These are phyloP conservation scores for Zoysia matrella DNA, from an alignment of 202 grass and related monocot genomes.

Conservation along the genomic window DNA sequence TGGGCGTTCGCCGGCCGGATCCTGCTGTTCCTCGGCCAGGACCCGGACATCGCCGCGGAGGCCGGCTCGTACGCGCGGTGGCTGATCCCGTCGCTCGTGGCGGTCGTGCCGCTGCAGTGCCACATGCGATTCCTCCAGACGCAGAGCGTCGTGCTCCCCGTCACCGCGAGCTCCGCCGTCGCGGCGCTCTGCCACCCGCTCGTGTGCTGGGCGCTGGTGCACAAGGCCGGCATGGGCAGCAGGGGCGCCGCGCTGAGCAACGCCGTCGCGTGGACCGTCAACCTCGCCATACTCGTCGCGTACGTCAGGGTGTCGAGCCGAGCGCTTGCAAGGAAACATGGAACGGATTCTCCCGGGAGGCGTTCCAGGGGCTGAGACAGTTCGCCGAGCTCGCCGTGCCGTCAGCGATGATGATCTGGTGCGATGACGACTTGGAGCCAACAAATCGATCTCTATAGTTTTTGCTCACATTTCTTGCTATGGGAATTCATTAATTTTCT, in stretches of 20 bases:
- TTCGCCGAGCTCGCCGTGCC: conserved; percentile 69
- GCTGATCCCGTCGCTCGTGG: background rate
- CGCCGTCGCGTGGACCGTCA: conserved; percentile 59
- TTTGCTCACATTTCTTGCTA: too few relatives aligned
- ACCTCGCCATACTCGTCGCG: conserved; percentile 47
- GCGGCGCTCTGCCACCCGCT: conserved; percentile 51
- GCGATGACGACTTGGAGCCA: background rate
- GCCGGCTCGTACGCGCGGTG: background rate
- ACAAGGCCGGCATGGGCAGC: conserved; percentile 57
- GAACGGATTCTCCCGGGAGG: conserved; percentile 66
- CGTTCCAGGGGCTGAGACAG: conserved; percentile 49
- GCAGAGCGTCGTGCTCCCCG: conserved; percentile 52
- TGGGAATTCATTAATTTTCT: background rate
- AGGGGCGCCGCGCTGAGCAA: conserved; percentile 67
- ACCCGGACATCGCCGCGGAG: background rate
- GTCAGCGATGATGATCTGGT: conserved; percentile 82
- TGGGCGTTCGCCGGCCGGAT: background rate
- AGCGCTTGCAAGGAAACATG: conserved; percentile 57
- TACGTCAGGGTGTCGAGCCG: conserved; percentile 59
- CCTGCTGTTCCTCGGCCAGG: background rate
- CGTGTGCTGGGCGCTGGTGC: conserved; percentile 74
- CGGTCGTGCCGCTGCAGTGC: conserved; percentile 48
- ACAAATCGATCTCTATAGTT: too few relatives aligned
- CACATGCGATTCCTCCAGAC: conserved; percentile 38
- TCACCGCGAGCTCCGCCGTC: conserved; percentile 52